These are phyloP conservation scores for Sporothrix pseudoabietina DNA, from an alignment of 2,329 filamentous ascomycete genomes.

Conservation along the genomic window DNA sequence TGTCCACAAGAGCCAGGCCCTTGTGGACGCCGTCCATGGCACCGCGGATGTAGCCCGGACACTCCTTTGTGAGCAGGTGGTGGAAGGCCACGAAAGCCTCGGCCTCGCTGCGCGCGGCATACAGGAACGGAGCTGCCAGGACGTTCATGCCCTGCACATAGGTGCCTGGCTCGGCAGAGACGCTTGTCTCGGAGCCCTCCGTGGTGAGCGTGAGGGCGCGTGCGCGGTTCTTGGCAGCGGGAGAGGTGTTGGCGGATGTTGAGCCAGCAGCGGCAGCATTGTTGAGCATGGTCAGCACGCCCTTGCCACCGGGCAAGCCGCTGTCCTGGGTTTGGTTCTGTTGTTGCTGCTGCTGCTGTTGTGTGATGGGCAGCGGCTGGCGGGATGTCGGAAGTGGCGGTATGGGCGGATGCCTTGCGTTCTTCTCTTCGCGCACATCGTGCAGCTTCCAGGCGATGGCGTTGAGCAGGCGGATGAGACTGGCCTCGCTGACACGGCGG, in stretches of 20 bases:
- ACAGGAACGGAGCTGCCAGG: slow-evolving; percentile 90
- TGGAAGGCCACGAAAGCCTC: slow-evolving; percentile 94
- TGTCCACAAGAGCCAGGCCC: slow-evolving; percentile 87
- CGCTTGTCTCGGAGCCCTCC: slow-evolving; percentile 63
- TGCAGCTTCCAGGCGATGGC: slow-evolving; percentile 92
- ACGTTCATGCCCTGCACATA: slow-evolving; percentile 99
- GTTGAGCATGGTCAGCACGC: slow-evolving; percentile 27
- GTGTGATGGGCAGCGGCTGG: slow-evolving; percentile 36
- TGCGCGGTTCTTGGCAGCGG: slow-evolving; percentile 54
- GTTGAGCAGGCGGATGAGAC: slow-evolving; percentile 89
- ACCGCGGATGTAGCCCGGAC: slow-evolving; percentile 89
- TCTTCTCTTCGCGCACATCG: slow-evolving; percentile 64
- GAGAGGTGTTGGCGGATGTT: slow-evolving; percentile 42
- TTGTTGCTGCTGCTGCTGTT: neutral
- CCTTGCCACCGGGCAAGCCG: neutral
- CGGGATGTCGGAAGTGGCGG: slow-evolving; percentile 29
- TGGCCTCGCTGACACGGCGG: slow-evolving; percentile 91
- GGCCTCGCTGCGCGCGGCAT: slow-evolving; percentile 89
- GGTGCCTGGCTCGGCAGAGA: slow-evolving; percentile 68
- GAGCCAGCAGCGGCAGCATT: slow-evolving; percentile 4
- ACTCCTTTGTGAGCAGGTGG: slow-evolving; percentile 81
- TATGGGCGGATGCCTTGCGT: slow-evolving; percentile 23
- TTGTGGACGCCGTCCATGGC: slow-evolving; percentile 97
- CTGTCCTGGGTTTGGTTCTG: slow-evolving; percentile 6
- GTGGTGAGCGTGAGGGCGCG: slow-evolving; percentile 63